Evolutionary conservation across 495 filamentous ascomycete genomes (phyloP), one percentile per base, ranked within the genome.

Genomic region (Aspergillus diversus): DNA sequence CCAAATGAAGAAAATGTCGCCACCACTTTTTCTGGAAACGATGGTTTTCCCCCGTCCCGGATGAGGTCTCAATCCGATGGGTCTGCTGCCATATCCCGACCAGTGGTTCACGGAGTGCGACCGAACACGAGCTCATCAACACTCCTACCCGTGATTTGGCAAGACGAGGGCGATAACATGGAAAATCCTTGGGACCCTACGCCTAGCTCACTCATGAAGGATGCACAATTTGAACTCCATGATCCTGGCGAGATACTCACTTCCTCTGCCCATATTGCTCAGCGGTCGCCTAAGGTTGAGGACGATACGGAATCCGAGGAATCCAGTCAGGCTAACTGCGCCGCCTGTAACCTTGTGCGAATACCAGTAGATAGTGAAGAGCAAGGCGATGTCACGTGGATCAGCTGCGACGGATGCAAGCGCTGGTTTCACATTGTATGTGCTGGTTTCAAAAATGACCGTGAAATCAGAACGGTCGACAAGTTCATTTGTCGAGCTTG

Each of bases 361-460:
- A 83, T 81, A 39, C 76, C 78, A 15, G 56, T 77, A 9, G 74
- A 77, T 35, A 74, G 69, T 5, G 81, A 83, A 17, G 81, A 78
- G 47, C 79, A 83, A 63, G 76, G 77, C 33, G 78, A 82, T 58
- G 82, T 82, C 60, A 84, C 85, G 13, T 92, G 89, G 89, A 90
- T 92, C 61, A 85, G 81, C 33, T 92, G 89, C 66, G 88, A 92
- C 71, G 88, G 87, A 35, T 92, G 89, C 71, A 89, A 90, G 65
- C 80, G 77, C 32, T 92, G 89, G 89, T 90, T 86, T 65, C 89
- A 92, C 69, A 88, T 87, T 53, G 81, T 85, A 42, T 92, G 89
- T 69, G 89, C 89, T 17, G 88, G 86, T 5, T 89, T 92, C 66
- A 88, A 89, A 66, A 89, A 80, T 66, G 86, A 87, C 60, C 77